Percentiles rank a stretch among this genome's conserved stretches.
These are phyloP conservation scores for Penicillium desertorum DNA, from an alignment of 495 filamentous ascomycete species.

Conservation along the genomic window DNA sequence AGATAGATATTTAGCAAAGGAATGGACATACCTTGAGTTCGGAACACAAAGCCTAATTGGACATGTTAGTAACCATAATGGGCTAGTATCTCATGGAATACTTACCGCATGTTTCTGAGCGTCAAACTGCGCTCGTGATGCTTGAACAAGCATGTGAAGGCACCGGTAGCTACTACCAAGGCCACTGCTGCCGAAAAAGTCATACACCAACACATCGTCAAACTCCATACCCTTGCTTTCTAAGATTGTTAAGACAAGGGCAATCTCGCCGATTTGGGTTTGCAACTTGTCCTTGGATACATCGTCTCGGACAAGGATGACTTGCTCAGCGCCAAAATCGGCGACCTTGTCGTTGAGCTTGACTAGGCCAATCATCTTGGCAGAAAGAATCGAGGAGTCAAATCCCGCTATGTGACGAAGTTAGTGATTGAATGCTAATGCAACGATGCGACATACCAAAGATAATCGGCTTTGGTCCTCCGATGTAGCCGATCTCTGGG, in stretches of 20 bases:
- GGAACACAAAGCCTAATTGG: slow-evolving; percentile 19
- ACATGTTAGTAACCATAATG: neutral
- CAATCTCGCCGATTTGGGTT: slow-evolving; percentile 28
- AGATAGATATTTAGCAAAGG: neutral
- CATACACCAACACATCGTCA: slow-evolving; percentile 40
- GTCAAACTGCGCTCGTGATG: slow-evolving; percentile 17
- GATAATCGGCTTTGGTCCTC: slow-evolving; percentile 40
- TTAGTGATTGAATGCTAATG: slow-evolving; percentile 9
- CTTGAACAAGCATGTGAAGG: slow-evolving; percentile 10
- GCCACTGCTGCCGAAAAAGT: slow-evolving; percentile 32
- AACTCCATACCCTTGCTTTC: slow-evolving; percentile 52
- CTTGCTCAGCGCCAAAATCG: slow-evolving; percentile 46
- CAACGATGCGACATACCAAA: slow-evolving; percentile 25
- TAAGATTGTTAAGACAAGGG: slow-evolving; percentile 42
- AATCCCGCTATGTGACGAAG: slow-evolving; percentile 24
- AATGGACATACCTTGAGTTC: slow-evolving; percentile 25
- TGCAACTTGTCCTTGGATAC: slow-evolving; percentile 31
- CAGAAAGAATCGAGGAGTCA: slow-evolving; percentile 24
- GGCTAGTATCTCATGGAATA: neutral
- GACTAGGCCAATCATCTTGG: slow-evolving; percentile 24
- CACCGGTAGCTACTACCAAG: slow-evolving; percentile 22
- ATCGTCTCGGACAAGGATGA: slow-evolving; percentile 44
- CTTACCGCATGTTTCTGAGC: slow-evolving; percentile 20
- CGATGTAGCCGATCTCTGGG: slow-evolving; percentile 38
- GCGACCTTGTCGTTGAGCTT: slow-evolving; percentile 30